A percentile compares a stretch with the other conserved stretches of the same genome.
phyloP scores from a whole-genome alignment of 371 early-diverging fungal genomes.

The Rhizopus sp. region DNA sequence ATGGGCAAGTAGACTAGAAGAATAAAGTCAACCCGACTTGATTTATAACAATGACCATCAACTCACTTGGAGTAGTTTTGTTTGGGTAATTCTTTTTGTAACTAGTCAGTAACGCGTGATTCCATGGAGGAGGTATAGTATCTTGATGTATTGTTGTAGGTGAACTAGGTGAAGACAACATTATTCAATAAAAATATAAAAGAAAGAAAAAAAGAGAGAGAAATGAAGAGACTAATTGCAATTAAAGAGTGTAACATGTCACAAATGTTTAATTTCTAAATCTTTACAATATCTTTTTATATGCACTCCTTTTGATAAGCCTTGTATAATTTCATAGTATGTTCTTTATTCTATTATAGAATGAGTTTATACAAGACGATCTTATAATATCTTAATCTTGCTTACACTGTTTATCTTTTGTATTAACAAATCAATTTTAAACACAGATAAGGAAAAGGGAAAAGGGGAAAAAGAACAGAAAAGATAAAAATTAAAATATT shows the following conservation, averaged over 20 bases:
- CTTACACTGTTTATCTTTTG: too few species aligned
- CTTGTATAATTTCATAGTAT: too few species aligned
- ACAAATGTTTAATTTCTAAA: neutral
- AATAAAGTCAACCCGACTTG: neutral
- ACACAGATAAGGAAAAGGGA: too few species aligned
- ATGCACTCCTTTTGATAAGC: too few species aligned
- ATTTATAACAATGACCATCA: neutral
- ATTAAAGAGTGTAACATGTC: neutral
- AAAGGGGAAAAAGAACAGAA: too few species aligned
- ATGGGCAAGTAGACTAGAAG: slow-evolving; percentile 45
- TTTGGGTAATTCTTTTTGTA: slow-evolving; percentile 15
- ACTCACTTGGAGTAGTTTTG: slow-evolving; percentile 11
- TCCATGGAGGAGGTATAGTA: slow-evolving; percentile 18
- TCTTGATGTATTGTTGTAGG: slow-evolving; percentile 5
- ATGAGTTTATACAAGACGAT: too few species aligned
- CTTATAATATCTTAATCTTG: too few species aligned
- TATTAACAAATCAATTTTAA: too few species aligned
- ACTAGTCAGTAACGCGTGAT: slow-evolving; percentile 9
- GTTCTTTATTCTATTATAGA: too few species aligned
- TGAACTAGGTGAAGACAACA: slow-evolving; percentile 10
- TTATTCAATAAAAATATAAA: neutral
- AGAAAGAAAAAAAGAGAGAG: neutral
- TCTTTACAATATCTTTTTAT: too few species aligned
- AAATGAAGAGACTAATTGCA: neutral
- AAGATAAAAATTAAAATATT: neutral